Evolutionary conservation across 163 green algal species (phyloP).

Genomic region (Volvox carteri): DNA sequence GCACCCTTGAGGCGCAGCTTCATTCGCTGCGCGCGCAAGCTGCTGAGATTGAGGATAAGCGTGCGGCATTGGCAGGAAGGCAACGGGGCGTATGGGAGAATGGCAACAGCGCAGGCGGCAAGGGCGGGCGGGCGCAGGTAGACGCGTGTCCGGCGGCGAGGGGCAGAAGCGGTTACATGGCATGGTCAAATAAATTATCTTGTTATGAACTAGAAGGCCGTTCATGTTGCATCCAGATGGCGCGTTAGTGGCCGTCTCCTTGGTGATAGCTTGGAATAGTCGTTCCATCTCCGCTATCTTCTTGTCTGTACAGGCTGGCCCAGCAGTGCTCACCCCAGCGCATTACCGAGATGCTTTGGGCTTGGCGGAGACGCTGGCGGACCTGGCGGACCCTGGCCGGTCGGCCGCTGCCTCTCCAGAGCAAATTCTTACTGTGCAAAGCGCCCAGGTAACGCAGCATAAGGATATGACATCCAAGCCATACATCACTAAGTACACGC

Average conservation of each 20-base stretch:
- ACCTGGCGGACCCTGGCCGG: conserved; percentile 43
- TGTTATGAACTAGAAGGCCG: too few relatives aligned
- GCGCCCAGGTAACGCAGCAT: conserved; percentile 14
- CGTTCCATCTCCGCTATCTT: too few relatives aligned
- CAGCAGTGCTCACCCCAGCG: conserved; percentile 18
- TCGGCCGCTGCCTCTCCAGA: conserved; percentile 23
- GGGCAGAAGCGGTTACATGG: too few relatives aligned
- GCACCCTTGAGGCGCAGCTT: conserved; percentile 59
- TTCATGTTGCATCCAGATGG: too few relatives aligned
- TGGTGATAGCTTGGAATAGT: too few relatives aligned
- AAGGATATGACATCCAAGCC: too few relatives aligned
- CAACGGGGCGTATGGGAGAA: conserved; percentile 14
- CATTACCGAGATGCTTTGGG: conserved; percentile 58
- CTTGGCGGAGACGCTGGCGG: conserved; percentile 25
- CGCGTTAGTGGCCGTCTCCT: too few relatives aligned
- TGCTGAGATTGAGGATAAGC: conserved; percentile 56
- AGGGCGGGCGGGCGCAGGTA: conserved; percentile 11
- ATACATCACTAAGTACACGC: too few relatives aligned
- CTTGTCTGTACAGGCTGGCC: neutral
- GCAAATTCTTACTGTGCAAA: conserved; percentile 37
- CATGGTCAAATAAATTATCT: too few relatives aligned
- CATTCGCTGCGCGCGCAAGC: conserved; percentile 51
- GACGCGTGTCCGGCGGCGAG: too few relatives aligned
- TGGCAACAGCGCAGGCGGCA: conserved; percentile 12
- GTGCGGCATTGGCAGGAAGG: conserved; percentile 28